A percentile compares a stretch with the other conserved stretches of the same genome.
phyloP scores from a whole-genome alignment of 441 rosid species.

The Isatis lusitanica region DNA sequence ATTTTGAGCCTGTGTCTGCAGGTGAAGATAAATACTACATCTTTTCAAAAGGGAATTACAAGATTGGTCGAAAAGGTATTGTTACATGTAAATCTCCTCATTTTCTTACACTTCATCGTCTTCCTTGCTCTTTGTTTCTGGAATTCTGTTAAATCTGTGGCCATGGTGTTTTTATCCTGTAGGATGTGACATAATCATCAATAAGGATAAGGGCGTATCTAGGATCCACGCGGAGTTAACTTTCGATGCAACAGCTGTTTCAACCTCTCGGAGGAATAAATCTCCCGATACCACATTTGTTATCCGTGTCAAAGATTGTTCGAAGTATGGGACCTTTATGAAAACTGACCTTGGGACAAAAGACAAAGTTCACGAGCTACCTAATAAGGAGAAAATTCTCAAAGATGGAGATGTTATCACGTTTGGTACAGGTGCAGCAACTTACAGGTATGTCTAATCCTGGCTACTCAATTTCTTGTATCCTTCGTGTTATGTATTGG shows the following conservation, averaged over 20 bases:
- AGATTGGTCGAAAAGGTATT: conserved; percentile 87
- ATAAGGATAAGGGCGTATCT: conserved; percentile 87
- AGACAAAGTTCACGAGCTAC: conserved; percentile 66
- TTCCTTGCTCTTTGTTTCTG: neutral
- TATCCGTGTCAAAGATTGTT: conserved; percentile 69
- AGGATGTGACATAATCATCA: conserved; percentile 86
- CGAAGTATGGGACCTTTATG: conserved; percentile 87
- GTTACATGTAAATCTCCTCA: neutral
- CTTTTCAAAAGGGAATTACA: conserved; percentile 62
- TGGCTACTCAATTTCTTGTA: neutral
- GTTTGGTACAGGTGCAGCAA: conserved; percentile 86
- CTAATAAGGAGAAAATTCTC: conserved; percentile 57
- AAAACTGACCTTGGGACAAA: conserved; percentile 45
- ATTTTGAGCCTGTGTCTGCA: conserved; percentile 32
- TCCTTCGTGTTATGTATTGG: neutral
- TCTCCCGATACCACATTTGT: conserved; percentile 37
- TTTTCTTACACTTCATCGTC: neutral
- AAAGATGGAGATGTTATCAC: conserved; percentile 70
- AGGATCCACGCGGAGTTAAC: conserved; percentile 79
- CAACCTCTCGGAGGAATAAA: conserved; percentile 29
- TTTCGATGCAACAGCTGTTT: conserved; percentile 49
- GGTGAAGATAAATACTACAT: conserved; percentile 81
- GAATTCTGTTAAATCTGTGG: neutral
- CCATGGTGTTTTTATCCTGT: neutral
- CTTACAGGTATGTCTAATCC: conserved; percentile 54